A percentile compares a stretch with the other conserved stretches of the same genome.
phyloP scores from a whole-genome alignment of 306 rosid genomes.

The Carpinus fangiana region DNA sequence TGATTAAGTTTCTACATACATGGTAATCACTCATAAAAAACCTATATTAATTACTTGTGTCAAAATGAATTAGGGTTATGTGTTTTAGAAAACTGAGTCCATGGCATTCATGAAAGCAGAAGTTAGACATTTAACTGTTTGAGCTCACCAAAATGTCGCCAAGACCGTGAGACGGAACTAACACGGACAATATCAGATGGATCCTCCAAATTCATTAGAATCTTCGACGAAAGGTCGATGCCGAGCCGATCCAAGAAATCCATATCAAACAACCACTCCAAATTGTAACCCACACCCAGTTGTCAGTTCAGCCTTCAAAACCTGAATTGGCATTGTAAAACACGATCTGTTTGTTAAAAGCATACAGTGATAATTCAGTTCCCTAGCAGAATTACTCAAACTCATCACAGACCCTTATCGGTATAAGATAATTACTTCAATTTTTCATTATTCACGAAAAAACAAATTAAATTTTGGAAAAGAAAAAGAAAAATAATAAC shows the following conservation, averaged over 20 bases:
- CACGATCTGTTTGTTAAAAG: slow-evolving; percentile 8
- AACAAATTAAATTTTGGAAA: too few relatives aligned
- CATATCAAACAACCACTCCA: slow-evolving; percentile 36
- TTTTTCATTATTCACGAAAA: too few relatives aligned
- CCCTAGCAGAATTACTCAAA: too few relatives aligned
- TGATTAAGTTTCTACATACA: not conserved
- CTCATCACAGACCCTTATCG: too few relatives aligned
- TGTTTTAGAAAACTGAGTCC: not conserved
- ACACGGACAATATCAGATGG: slow-evolving; percentile 56
- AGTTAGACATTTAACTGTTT: not conserved
- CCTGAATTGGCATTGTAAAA: slow-evolving; percentile 33
- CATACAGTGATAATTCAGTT: not conserved
- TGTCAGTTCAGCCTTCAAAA: slow-evolving; percentile 36
- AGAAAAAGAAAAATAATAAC: too few relatives aligned
- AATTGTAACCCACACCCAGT: slow-evolving; percentile 21
- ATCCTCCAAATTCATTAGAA: slow-evolving; percentile 64
- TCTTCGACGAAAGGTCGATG: slow-evolving; percentile 46
- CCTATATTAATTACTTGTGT: not conserved
- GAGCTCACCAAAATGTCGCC: slow-evolving; percentile 70
- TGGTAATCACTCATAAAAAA: not conserved
- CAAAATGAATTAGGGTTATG: not conserved
- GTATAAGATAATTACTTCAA: too few relatives aligned
- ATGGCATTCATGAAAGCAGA: too few relatives aligned
- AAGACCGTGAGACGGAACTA: slow-evolving; percentile 66
- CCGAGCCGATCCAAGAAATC: slow-evolving; percentile 61